Base-by-base conservation (phyloP, 441 rosid species). In the Gossypium trilobum region DNA sequence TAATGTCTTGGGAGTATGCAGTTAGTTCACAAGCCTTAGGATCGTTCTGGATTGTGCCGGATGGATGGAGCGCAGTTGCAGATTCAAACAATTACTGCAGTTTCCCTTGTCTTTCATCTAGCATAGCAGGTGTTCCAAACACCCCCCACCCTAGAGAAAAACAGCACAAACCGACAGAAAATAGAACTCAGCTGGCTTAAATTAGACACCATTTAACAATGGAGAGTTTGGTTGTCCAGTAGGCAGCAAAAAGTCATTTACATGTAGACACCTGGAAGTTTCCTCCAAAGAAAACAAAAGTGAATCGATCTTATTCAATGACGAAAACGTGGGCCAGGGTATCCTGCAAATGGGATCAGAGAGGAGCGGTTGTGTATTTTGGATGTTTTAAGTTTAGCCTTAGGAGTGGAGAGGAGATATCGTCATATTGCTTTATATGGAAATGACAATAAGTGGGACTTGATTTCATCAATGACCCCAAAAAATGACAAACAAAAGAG, bases 81-180 rank as follows among this genome's bases (percentile, higher is more conserved):
- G 42, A 59, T n/a, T 27, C 42, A 29, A 59, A 59, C 11, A 59
- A 59, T n/a, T 27, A n/a, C 9, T 19, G 39, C 65, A 59, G 42
- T 68, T 68, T 68, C 72, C 72, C 29, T 22, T 11, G 16, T 2
- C 13, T 68, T 51, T 51, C 72, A 14, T 50, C 71, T 13, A 0
- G 31, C 56, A 22, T 20, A 0, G 33, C 57, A 46, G 51, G 39
- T 4, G 11, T 6, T 33, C 39, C 36, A 10, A 33, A 33, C 27
- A 20, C 1, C 5, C 10, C 51, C 51, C 51, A 46, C 51, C 51
- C 14, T 46, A 46, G 14, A 46, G n/a, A 46, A 48, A 48, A 67
- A 48, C 39, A 16, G 60, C 36, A 51, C 2, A 27, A 48, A 20
- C 44, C 9, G 57, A 59, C 58, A 68, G 52, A 65, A 9, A 25